Conservation (phyloP, 352 stramenopile species). For the Pythium graminicola region DNA sequence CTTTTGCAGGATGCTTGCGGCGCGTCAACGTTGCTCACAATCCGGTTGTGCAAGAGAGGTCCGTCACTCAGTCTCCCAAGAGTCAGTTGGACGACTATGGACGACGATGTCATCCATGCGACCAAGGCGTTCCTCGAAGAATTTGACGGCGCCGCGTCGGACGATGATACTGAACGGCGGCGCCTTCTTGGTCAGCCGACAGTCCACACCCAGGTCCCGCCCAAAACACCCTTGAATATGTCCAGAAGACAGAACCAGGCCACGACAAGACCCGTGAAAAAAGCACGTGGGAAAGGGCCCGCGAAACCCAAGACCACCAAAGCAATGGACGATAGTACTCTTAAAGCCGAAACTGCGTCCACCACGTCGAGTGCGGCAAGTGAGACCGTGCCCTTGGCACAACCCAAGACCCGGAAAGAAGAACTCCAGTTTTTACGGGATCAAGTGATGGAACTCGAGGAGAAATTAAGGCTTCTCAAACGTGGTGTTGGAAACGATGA, state of each 20-base stretch:
- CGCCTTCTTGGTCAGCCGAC: neutral
- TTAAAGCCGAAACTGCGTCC: too few species aligned
- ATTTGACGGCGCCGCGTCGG: constrained; percentile 31
- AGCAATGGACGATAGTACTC: neutral
- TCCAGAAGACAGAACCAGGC: neutral
- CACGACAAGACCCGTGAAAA: neutral
- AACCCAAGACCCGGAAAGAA: constrained; percentile 36
- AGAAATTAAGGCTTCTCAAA: constrained; percentile 13
- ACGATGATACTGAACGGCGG: constrained; percentile 1
- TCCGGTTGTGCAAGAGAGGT: too few species aligned
- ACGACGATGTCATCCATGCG: constrained; percentile 28
- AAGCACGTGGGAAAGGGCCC: neutral
- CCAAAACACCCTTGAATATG: neutral
- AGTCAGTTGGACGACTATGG: constrained; percentile 11
- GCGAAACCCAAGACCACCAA: neutral
- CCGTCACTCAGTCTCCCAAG: too few species aligned
- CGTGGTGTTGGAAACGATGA: neutral
- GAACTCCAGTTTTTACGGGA: constrained; percentile 60
- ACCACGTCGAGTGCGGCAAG: too few species aligned
- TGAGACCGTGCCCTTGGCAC: constrained; percentile 16
- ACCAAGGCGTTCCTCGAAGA: constrained; percentile 36
- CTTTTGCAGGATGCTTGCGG: too few species aligned
- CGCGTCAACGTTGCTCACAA: too few species aligned
- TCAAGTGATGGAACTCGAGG: constrained; percentile 18
- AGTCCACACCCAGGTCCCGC: neutral